Base-by-base conservation (phyloP, 495 filamentous ascomycete genomes). In the Aspergillus panamensis region DNA sequence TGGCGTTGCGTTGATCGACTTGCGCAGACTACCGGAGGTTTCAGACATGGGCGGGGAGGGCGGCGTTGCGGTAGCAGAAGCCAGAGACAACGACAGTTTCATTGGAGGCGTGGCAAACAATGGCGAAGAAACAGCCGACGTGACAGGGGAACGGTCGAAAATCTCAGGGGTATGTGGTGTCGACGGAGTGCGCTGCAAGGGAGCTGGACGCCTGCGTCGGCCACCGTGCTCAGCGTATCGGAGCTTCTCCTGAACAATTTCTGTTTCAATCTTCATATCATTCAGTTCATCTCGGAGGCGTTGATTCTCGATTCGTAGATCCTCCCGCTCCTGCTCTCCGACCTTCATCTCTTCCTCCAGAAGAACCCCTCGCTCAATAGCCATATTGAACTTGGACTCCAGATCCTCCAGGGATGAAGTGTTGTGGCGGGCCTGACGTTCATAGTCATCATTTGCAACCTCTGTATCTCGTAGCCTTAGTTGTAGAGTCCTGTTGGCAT, bases 361-460 rank as follows among this genome's bases (percentile, higher is more conserved):
- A 82, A 98, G 85, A 32, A 98, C 94, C 14, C 79, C 83, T 53
- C 94, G 80, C 73, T 98, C 94, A 60, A 97, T 95, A 3, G 92
- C 85, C 16, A 93, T 81, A 69, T 96, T 97, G 72, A 92, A 96
- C 69, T 97, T 98, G 53, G 89, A 93, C 72, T 97, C 94, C 69
- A 98, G 75, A 68, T 97, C 94, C 76, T 98, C 95, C 61, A 97
- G 82, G 55, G 93, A 97, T 44, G 93, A 96, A 16, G 88, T 89
- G 16, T 91, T 96, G 65, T 96, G 91, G 57, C 94, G 85, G 57
- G 93, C 92, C 73, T 97, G 92, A 56, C 92, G 86, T 73, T 98
- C 94, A 68, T 91, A 96, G 69, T 98, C 94, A 80, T 98, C 94
- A 73, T 98, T 98, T 61, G 89, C 88, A 33, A 98, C 95, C 71